Evolutionary conservation across 2,329 filamentous ascomycete genomes (phyloP).

Genomic region (Ophiostoma montium): DNA sequence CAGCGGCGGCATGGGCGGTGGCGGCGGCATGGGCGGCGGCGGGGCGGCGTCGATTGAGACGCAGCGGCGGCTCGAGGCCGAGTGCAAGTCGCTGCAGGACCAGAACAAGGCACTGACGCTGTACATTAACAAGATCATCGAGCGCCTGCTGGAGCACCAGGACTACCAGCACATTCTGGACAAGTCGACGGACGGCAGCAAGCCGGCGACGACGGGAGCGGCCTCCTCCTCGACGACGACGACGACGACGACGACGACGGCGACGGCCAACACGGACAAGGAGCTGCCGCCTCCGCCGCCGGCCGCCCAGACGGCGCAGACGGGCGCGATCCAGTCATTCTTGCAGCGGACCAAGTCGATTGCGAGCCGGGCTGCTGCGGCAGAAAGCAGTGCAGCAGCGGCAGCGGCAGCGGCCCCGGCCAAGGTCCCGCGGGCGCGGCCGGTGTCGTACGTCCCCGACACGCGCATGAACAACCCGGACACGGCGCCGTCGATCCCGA

Average conservation of each 20-base stretch:
- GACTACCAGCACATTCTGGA: slow-evolving; percentile 91
- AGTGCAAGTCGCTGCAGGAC: slow-evolving; percentile 69
- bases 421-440: slow-evolving; percentile 30
- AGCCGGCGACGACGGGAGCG: slow-evolving; percentile 29
- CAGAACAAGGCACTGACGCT: slow-evolving; percentile 94
- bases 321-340: slow-evolving; percentile 36
- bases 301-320: slow-evolving; percentile 43
- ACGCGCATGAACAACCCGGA: slow-evolving; percentile 45
- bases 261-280: slow-evolving; percentile 49
- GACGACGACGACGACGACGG: too few relatives aligned
- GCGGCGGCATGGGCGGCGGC: not conserved
- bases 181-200: slow-evolving; percentile 53
- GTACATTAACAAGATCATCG: slow-evolving; percentile 99
- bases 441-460: slow-evolving; percentile 41
- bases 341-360: slow-evolving; percentile 50
- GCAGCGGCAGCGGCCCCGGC: not conserved
- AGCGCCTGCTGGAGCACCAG: slow-evolving; percentile 81
- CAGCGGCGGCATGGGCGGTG: not conserved
- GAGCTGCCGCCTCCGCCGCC: slow-evolving; percentile 64
- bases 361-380: slow-evolving; percentile 27
- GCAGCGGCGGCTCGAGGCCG: slow-evolving; percentile 58
- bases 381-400: not conserved
- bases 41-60: slow-evolving; percentile 22
- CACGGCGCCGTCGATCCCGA: slow-evolving; percentile 63
- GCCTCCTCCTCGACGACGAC: slow-evolving; percentile 8